Evolutionary conservation across 345 rosid species (phyloP).

Genomic region (Brassica carinata): DNA sequence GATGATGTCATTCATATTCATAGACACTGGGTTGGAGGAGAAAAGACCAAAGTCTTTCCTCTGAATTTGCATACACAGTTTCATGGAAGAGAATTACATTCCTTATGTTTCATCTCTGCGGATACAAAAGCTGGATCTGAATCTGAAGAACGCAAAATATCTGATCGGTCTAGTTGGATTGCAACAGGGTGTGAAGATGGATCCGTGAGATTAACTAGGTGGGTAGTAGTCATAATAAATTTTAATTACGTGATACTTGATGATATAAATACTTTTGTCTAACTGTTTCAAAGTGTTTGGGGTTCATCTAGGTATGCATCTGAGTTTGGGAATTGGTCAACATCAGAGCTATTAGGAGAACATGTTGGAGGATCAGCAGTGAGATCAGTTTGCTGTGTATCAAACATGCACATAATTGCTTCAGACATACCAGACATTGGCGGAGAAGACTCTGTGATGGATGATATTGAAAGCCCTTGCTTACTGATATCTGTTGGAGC

Average conservation of each 20-base stretch:
- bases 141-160: constrained; percentile 37
- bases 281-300: constrained; percentile 21
- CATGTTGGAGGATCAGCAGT: constrained; percentile 99
- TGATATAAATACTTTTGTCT: background rate
- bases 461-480: constrained; percentile 49
- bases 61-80: constrained; percentile 77
- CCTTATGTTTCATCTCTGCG: constrained; percentile 71
- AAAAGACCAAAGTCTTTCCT: constrained; percentile 59
- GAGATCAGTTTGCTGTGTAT: constrained; percentile 79
- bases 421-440: constrained; percentile 36
- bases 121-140: constrained; percentile 41
- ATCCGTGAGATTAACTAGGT: constrained; percentile 95
- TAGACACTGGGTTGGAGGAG: constrained; percentile 58
- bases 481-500: constrained; percentile 91
- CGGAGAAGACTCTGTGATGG: constrained; percentile 29
- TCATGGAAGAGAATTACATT: constrained; percentile 95
- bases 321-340: constrained; percentile 61
- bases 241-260: constrained; percentile 2
- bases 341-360: constrained; percentile 87
- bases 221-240: constrained; percentile 19
- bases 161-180: constrained; percentile 68
- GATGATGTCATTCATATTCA: constrained; percentile 82
- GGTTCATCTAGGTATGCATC: constrained; percentile 57
- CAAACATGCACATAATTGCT: constrained; percentile 51
- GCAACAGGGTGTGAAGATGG: constrained; percentile 99